Conservation (phyloP, 108 stramenopile species). For the Parmales sp. region DNA sequence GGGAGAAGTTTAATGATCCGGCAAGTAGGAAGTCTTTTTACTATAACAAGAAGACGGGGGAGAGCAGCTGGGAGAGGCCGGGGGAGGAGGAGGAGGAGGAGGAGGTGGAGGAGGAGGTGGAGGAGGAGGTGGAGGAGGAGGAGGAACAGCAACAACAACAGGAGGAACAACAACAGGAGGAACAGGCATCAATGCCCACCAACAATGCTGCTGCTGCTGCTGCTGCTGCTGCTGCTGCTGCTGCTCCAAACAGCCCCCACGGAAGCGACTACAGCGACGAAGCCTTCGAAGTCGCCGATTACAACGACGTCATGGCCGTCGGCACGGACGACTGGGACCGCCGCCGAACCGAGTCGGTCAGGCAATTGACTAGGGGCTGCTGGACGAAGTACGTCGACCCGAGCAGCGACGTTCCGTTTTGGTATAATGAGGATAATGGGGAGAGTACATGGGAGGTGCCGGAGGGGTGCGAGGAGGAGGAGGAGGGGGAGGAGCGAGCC, state of each 20-base stretch:
- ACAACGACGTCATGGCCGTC: no score
- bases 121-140: background rate
- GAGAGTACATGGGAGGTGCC: slow-evolving; percentile 6
- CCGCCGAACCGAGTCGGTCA: background rate
- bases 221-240: no score
- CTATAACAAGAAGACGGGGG: background rate
- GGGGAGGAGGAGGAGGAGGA: slow-evolving; percentile 3
- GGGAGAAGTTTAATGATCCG: no score
- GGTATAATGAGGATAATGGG: background rate
- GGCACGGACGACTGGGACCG: background rate
- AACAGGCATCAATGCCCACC: no score
- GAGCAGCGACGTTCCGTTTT: background rate
- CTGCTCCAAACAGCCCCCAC: no score
- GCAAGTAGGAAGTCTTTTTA: no score
- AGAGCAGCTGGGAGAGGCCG: slow-evolving; percentile 2
- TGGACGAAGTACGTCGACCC: slow-evolving; percentile 10
- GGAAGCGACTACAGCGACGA: no score
- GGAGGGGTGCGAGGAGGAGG: background rate
- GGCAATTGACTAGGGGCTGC: background rate
- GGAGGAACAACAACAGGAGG: no score
- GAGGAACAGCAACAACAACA: no score
- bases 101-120: background rate
- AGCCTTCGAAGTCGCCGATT: no score
- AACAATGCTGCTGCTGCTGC: no score
- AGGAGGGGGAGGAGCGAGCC: background rate